Evolutionary conservation across 345 rosid genomes (phyloP), one percentile per base, ranked within the genome.

Genomic region (Streptanthus diversifolius): DNA sequence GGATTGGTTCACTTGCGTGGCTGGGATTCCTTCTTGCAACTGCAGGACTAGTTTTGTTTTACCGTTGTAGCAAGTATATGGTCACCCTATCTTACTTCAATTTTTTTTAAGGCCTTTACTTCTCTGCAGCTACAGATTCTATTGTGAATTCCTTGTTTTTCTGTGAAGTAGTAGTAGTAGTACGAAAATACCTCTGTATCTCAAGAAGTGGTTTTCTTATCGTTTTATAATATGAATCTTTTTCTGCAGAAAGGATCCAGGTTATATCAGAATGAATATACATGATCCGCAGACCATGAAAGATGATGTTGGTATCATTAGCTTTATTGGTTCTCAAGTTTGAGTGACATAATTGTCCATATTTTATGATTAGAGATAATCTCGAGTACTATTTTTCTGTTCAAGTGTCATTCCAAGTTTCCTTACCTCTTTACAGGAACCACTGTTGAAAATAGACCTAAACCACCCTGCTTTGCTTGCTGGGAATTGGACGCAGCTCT

Each of bases 401-500:
- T 71, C 48, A 8, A 71, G 40, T 21, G 8, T 71, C 68, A 39
- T 57, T 57, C 40, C 61, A 5, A 19, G 18, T 71, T 71, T 58
- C 48, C 25, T 71, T 54, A 57, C 33, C 64, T 27, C 73, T 57
- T 73, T 33, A 36, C 66, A 92, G 98, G 98, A 89, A 82, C 98
- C 97, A 33, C 84, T 95, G 45, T 63, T 95, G 84, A 95, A 90
- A 88, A 82, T 88, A 71, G 97, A 91, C 83, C 84, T 90, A 58
- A 91, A 91, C 76, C 86, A 87, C 76, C 95, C 93, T 81, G 98
- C 93, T 73, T 81, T 95, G 83, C 88, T 91, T 40, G 88, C 93
- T 83, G 97, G 98, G 70, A 91, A 90, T 77, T 95, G 99, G 98
- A 83, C 93, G 68, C 99, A 91, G 84, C 98, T 95, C 60, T 95